Percentiles rank a stretch among this genome's conserved stretches.
Conservation (phyloP, 495 filamentous ascomycete genomes). For the Talaromyces ruber region DNA sequence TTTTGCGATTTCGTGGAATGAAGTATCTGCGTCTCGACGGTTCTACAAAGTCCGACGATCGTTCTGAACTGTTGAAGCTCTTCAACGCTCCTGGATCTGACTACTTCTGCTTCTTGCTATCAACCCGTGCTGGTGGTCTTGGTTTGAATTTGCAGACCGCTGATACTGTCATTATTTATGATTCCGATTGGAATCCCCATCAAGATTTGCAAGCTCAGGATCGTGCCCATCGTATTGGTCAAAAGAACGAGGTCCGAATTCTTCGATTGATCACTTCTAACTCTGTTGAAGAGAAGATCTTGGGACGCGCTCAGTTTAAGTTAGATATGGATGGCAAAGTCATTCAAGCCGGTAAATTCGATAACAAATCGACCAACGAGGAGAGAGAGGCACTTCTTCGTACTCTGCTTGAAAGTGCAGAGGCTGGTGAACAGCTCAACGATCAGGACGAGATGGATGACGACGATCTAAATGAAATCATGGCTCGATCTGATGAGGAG, state of each 20-base stretch:
- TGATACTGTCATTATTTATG: slow-evolving; percentile 98
- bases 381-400: slow-evolving; percentile 93
- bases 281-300: slow-evolving; percentile 96
- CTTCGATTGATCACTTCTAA: slow-evolving; percentile 90
- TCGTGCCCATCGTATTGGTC: slow-evolving; percentile 98
- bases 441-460: slow-evolving; percentile 93
- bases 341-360: slow-evolving; percentile 97
- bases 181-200: slow-evolving; percentile 99
- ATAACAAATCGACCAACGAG: slow-evolving; percentile 98
- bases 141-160: slow-evolving; percentile 95
- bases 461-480: slow-evolving; percentile 87
- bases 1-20: slow-evolving; percentile 72
- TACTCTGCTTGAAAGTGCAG: slow-evolving; percentile 83
- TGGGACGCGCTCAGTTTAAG: slow-evolving; percentile 95
- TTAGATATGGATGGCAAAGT: slow-evolving; percentile 99
- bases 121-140: slow-evolving; percentile 96
- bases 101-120: slow-evolving; percentile 96
- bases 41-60: slow-evolving; percentile 94
- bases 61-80: slow-evolving; percentile 75
- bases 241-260: slow-evolving; percentile 99
- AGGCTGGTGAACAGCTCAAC: slow-evolving; percentile 67
- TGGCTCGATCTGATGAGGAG: slow-evolving; percentile 70
- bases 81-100: slow-evolving; percentile 88
- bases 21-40: slow-evolving; percentile 89
- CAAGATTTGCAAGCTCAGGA: slow-evolving; percentile 98